Percentiles rank a stretch among this genome's conserved stretches.
These are phyloP conservation scores for Phascolomyces articulosus DNA, from an alignment of 371 early-diverging fungal species.

Conservation along the genomic window DNA sequence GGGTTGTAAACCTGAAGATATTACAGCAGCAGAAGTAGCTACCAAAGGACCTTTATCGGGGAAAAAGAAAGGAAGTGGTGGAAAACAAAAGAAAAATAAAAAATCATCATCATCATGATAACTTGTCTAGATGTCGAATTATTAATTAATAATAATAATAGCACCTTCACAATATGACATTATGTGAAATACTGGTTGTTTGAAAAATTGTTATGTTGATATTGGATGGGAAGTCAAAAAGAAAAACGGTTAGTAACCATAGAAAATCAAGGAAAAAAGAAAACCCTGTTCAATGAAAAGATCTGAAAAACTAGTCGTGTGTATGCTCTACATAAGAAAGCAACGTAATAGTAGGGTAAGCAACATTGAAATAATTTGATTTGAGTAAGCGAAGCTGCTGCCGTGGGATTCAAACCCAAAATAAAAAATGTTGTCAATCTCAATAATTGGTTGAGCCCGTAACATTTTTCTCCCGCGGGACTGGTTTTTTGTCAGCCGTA, in stretches of 20 bases:
- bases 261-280: not conserved
- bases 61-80: not conserved
- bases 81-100: not conserved
- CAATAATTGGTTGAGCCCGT: not conserved
- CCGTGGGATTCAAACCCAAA: not conserved
- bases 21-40: slow-evolving; percentile 12
- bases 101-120: not conserved
- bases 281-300: too few species aligned
- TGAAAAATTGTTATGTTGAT: too few species aligned
- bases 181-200: not conserved
- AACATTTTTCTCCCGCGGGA: slow-evolving; percentile 3
- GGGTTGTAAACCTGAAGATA: slow-evolving; percentile 38
- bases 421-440: not conserved
- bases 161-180: too few species aligned
- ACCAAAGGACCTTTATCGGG: not conserved
- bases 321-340: too few species aligned
- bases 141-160: too few species aligned
- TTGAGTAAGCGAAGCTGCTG: not conserved
- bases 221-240: not conserved
- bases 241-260: not conserved
- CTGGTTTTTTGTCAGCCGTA: slow-evolving; percentile 8
- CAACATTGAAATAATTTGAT: not conserved
- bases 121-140: too few species aligned
- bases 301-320: too few species aligned
- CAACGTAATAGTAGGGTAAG: not conserved